Evolutionary conservation across 78 protist genomes (phyloP).

Genomic region (Creolimax fragrantissima): DNA sequence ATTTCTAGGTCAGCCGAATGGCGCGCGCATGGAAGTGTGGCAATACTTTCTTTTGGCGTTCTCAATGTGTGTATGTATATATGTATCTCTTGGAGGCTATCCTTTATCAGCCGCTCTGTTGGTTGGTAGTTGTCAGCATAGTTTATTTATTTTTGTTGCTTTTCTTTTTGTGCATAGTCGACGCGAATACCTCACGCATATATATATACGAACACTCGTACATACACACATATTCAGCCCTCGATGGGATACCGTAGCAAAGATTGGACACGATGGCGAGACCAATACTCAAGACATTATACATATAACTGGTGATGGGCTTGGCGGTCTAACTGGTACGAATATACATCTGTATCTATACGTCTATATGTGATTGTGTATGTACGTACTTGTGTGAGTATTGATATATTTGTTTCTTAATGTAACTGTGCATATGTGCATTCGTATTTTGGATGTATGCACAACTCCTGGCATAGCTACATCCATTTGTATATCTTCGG

Average conservation of each 20-base stretch:
- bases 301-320: not conserved
- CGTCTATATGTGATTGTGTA: not conserved
- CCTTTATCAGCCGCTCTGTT: too few species aligned
- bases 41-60: too few species aligned
- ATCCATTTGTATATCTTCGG: not conserved
- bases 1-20: too few species aligned
- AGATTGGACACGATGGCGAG: constrained; percentile 8
- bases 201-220: too few species aligned
- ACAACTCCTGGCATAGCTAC: not conserved
- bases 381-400: not conserved
- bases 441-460: not conserved
- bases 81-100: too few species aligned
- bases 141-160: too few species aligned
- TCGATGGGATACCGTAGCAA: not conserved
- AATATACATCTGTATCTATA: not conserved
- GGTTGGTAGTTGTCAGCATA: too few species aligned
- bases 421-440: not conserved
- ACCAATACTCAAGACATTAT: not conserved
- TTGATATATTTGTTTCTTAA: not conserved
- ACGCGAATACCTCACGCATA: too few species aligned
- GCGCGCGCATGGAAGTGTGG: too few species aligned
- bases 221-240: too few species aligned
- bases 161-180: too few species aligned
- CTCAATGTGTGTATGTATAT: too few species aligned
- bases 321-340: not conserved